phyloP scores from a whole-genome alignment of 1,284 basidiomycete genomes.

The Apiotrichum domesticum region DNA sequence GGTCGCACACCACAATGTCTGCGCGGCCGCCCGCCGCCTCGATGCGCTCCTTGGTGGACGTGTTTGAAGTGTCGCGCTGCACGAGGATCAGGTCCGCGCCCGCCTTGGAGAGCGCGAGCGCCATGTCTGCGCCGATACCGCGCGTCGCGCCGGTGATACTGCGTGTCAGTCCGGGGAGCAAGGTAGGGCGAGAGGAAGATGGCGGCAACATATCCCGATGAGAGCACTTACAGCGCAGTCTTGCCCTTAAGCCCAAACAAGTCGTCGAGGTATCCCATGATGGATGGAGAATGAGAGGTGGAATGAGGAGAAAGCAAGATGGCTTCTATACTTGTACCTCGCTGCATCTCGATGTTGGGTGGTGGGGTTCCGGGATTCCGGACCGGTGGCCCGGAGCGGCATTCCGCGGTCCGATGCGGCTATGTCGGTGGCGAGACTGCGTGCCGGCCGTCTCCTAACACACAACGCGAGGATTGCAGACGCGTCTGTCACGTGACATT shows the following conservation, averaged over 20 bases:
- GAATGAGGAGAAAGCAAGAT: background rate
- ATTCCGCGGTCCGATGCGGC: background rate
- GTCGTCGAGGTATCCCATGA: slow-evolving; percentile 34
- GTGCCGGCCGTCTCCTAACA: too few relatives aligned
- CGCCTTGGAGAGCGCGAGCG: slow-evolving; percentile 51
- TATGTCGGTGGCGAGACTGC: too few relatives aligned
- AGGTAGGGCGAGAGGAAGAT: too few relatives aligned
- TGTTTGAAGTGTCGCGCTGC: slow-evolving; percentile 57
- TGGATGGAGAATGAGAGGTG: background rate
- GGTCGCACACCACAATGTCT: slow-evolving; percentile 65
- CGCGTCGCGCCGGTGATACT: slow-evolving; percentile 46
- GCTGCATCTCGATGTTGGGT: too few relatives aligned
- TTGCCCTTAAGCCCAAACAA: slow-evolving; percentile 50
- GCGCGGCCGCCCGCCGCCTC: slow-evolving; percentile 47
- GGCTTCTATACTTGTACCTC: background rate
- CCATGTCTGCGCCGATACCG: slow-evolving; percentile 45
- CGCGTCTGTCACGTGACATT: too few relatives aligned
- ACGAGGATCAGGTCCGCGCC: slow-evolving; percentile 78
- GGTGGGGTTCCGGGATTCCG: slow-evolving; percentile 1
- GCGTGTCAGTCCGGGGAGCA: background rate
- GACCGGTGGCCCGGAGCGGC: slow-evolving; percentile 5
- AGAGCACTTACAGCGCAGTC: slow-evolving; percentile 47
- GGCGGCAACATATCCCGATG: background rate
- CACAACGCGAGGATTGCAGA: too few relatives aligned
- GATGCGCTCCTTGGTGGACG: slow-evolving; percentile 56